A percentile compares a stretch with the other conserved stretches of the same genome.
Evolutionary conservation across 805 yeast species (phyloP).

Genomic region (Maudiozyma turicensis): DNA sequence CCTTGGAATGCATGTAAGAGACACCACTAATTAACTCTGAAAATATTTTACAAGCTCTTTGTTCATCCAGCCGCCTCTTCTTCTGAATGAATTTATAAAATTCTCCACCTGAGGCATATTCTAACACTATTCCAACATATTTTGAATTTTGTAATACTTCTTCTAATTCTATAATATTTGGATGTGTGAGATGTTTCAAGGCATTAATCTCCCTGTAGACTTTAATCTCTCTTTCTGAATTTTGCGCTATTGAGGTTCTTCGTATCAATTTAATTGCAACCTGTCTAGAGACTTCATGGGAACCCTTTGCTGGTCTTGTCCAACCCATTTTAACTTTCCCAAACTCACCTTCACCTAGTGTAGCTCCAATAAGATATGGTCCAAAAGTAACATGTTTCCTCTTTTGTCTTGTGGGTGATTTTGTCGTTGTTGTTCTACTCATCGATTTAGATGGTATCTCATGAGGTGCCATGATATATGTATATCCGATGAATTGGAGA

Average conservation of each 20-base stretch:
- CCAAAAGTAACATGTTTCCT: constrained; percentile 79
- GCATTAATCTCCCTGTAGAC: constrained; percentile 92
- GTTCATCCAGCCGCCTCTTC: constrained; percentile 79
- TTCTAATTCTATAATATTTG: constrained; percentile 83
- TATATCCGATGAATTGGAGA: no score
- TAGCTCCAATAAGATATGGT: constrained; percentile 79
- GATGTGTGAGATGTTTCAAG: constrained; percentile 75
- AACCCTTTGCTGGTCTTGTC: constrained; percentile 41
- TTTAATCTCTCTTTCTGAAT: constrained; percentile 77
- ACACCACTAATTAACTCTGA: constrained; percentile 93
- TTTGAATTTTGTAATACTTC: constrained; percentile 91
- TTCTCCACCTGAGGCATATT: constrained; percentile 97
- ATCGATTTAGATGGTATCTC: background rate
- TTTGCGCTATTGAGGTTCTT: constrained; percentile 79
- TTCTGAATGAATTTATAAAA: constrained; percentile 84
- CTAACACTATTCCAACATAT: constrained; percentile 92
- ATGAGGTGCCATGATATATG: background rate
- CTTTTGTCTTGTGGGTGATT: constrained; percentile 8
- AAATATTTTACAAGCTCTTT: constrained; percentile 75
- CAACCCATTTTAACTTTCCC: constrained; percentile 96
- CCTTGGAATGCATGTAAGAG: constrained; percentile 85
- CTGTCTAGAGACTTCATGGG: constrained; percentile 45
- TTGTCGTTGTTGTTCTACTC: background rate
- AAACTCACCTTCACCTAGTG: constrained; percentile 96
- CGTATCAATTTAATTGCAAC: constrained; percentile 91